phyloP scores from a whole-genome alignment of 1,139 yeast genomes.

The Taiozyma onychis region DNA sequence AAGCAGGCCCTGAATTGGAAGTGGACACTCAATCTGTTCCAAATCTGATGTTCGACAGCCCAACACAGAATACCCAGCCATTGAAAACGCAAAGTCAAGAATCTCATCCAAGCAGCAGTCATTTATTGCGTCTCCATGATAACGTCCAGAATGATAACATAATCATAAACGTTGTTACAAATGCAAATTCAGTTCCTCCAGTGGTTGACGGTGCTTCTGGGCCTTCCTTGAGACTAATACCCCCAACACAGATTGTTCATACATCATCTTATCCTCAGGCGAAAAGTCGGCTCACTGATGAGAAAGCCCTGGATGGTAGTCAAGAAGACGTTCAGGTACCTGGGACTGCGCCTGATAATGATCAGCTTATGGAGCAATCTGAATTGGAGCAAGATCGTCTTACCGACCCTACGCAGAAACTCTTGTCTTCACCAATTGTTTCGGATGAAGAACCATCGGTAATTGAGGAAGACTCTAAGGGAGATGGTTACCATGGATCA shows the following conservation, averaged over 20 bases:
- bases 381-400: background rate
- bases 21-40: conserved; percentile 19
- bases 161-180: background rate
- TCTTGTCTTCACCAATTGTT: conserved; percentile 13
- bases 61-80: conserved; percentile 7
- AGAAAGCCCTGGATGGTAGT: background rate
- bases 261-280: background rate
- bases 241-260: background rate
- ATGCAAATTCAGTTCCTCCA: background rate
- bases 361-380: background rate
- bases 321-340: conserved; percentile 20
- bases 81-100: background rate
- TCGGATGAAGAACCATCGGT: conserved; percentile 17
- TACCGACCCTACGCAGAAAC: background rate
- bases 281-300: background rate
- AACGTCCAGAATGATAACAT: background rate
- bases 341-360: conserved; percentile 21
- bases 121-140: background rate
- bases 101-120: background rate
- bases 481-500: background rate
- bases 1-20: conserved; percentile 16
- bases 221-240: no score
- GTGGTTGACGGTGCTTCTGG: background rate
- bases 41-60: conserved; percentile 11
- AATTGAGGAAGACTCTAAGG: background rate